Evolutionary conservation across 768 basidiomycete genomes (phyloP).

Genomic region (Auricularia sp.): DNA sequence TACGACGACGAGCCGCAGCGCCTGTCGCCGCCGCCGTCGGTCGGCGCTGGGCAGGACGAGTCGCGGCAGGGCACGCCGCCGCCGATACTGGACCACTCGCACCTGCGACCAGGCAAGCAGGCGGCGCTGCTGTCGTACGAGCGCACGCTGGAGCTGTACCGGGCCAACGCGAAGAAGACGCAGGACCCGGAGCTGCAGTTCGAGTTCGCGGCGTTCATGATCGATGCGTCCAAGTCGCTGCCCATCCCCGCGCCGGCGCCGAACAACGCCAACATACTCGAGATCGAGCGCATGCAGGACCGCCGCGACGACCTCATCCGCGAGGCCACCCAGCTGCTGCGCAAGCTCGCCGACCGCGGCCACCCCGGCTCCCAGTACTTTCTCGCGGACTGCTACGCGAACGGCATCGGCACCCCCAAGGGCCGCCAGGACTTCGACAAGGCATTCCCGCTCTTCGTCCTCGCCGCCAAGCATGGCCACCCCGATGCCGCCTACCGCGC

Average conservation of each 20-base stretch:
- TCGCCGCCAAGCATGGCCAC: conserved; percentile 95
- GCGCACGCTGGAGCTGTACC: conserved; percentile 93
- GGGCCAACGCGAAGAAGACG: conserved; percentile 95
- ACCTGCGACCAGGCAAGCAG: conserved; percentile 84
- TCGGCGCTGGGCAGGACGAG: background rate
- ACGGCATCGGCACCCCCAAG: conserved; percentile 91
- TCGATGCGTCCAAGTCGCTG: conserved; percentile 89
- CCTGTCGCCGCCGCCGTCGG: background rate
- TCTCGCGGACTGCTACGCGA: conserved; percentile 95
- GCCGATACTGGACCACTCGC: conserved; percentile 71
- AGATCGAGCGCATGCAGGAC: conserved; percentile 69
- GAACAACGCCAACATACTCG: conserved; percentile 52
- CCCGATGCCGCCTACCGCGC: conserved; percentile 92
- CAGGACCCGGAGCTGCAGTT: conserved; percentile 96
- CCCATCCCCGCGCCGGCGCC: conserved; percentile 61
- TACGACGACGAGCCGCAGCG: background rate
- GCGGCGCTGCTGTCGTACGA: conserved; percentile 91
- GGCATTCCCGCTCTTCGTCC: conserved; percentile 90
- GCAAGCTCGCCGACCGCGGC: conserved; percentile 86
- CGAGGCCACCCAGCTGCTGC: conserved; percentile 80
- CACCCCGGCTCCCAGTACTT: conserved; percentile 95
- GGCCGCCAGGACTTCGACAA: conserved; percentile 92
- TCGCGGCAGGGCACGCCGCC: background rate
- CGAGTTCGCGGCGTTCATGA: conserved; percentile 98
- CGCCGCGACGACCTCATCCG: conserved; percentile 81